Evolutionary conservation across 495 filamentous ascomycete genomes (phyloP), one percentile per base, ranked within the genome.

Genomic region (Corynascus novoguineensis): DNA sequence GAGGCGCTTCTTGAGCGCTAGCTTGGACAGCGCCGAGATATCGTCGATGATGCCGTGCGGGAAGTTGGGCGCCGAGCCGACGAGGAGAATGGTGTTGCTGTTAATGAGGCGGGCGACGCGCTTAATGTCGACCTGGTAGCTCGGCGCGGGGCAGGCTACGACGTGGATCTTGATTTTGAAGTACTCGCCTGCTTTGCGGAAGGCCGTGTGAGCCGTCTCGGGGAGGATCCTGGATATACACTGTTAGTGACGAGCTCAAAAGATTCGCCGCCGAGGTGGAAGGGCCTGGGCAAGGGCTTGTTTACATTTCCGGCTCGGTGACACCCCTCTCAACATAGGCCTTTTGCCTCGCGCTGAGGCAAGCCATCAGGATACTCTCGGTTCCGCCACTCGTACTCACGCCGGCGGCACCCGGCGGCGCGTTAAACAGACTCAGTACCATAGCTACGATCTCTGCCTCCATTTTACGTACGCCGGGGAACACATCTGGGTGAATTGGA

Each of bases 401-500:
- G 54, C 93, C 93, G 28, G 86, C 92, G 19, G 84, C 90, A 50
- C 82, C 86, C 2, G 79, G 68, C 29, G 95, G 92, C n/a, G 87
- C 90, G 70, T 96, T 89, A 77, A 97, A 99, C 71, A 99, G 75
- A 31, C 82, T 78, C 40, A 97, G 75, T 47, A 96, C 90, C 93
- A 99, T 99, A 54, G 91, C 85, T 38, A 99, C 93, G 66, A 97
- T 79, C 76, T 99, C 93, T 28, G 93, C 92, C 74, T 99, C 93
- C 93, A 99, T 99, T 78, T 99, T 99, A 63, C 93, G 78, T 28
- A 99, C 91, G 34, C 92, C 93, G 40, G 93, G 93, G 74, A 99
- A 99, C 35, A 97, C 91, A 75, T 99, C 93, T 31, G 93, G 93
- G 73, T 99, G 93, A 61, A 99, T 88, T n/a, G 93, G 93, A 71